Base-by-base conservation (phyloP, 2,329 filamentous ascomycete species). In the Colletotrichum sojae region DNA sequence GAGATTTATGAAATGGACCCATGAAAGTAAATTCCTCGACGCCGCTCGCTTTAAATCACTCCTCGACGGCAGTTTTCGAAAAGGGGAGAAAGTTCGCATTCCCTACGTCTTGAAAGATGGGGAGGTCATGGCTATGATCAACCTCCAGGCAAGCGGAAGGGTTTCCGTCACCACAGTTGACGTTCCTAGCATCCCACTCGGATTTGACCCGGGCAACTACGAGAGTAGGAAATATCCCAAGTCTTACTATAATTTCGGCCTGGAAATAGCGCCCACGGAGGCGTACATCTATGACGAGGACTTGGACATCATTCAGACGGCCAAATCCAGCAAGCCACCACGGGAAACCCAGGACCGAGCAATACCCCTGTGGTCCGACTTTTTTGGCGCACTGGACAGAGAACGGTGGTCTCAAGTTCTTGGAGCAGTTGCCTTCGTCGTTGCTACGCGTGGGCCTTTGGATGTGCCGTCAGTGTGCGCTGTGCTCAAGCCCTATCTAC, bases 351-450 rank as follows among this genome's bases (percentile, higher is more conserved):
- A 81, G 2, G 75, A 74, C 5, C 83, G 83, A 12, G 86, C 88
- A 49, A 81, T 93, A 4, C 92, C 92, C 0, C 85, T 93, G 60
- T 95, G 92, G 92, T 87, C 89, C 60, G 90, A 92, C 76, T 89
- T 94, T 69, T 88, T 91, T 69, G 90, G 88, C 8, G 81, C 85
- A 6, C 74, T 88, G 0, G 85, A 93, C 69, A 77, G 77, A n/a
- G 79, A 82, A 0, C 85, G 90, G 63, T 94, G 92, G 91, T 85
- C 87, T 62, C 86, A 89, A 71, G 84, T 91, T 12, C 77, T 94
- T 5, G 85, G 88, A 5, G 86, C 89, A 5, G 84, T 93, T 2
- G 81, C 90, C 40, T 89, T 92, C 70, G 82, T 87, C 36, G 78
- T 92, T 40, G 89, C 90, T 1, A 89, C 88, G 18, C 84, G 91